Percentiles rank a stretch among this genome's conserved stretches.
These are phyloP conservation scores for Cercospora beticola DNA, from an alignment of 2,329 filamentous ascomycete species.

Conservation along the genomic window DNA sequence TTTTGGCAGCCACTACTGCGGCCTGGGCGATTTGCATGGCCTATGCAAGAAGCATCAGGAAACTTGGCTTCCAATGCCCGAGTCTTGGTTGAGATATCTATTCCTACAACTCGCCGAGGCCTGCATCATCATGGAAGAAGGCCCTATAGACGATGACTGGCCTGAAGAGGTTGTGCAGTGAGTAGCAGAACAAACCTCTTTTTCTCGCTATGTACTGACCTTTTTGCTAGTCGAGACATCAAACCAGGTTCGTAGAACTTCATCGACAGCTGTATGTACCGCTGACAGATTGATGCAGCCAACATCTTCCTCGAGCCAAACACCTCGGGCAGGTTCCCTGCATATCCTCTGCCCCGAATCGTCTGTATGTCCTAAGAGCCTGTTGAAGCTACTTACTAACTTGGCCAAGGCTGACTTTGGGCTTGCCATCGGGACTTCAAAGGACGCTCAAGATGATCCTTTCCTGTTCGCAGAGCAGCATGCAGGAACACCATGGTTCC, in stretches of 20 bases:
- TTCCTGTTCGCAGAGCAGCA: background rate
- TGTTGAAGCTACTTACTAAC: background rate
- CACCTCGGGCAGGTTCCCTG: background rate
- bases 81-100: background rate
- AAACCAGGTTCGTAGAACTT: background rate
- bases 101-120: background rate
- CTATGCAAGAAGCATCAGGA: background rate
- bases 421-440: background rate
- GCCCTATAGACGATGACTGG: background rate
- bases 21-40: background rate
- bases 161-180: background rate
- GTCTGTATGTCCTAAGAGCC: background rate
- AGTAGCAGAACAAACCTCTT: background rate
- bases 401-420: background rate
- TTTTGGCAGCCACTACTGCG: background rate
- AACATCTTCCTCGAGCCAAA: slow-evolving; percentile 1
- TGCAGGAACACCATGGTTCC: background rate
- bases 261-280: background rate
- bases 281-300: background rate
- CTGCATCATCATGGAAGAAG: background rate
- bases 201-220: background rate
- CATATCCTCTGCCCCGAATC: background rate
- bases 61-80: background rate
- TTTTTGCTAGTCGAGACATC: background rate
- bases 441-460: background rate